phyloP scores from a whole-genome alignment of 139 green algal species.

The Zygnema circumcarinatum region DNA sequence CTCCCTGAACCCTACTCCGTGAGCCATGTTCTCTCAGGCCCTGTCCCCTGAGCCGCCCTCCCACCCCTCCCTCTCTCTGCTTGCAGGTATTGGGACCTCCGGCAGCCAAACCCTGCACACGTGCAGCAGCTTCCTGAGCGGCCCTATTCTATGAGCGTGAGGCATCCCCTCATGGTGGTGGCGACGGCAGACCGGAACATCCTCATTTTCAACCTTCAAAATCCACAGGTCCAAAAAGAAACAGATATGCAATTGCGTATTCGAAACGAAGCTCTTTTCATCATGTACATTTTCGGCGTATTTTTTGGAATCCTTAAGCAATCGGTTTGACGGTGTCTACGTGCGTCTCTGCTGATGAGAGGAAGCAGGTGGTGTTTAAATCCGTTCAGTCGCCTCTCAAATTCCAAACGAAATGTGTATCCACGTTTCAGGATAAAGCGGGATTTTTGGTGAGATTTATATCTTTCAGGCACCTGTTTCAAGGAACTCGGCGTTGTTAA shows the following conservation, averaged over 20 bases:
- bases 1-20: no score
- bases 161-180: conserved; percentile 77
- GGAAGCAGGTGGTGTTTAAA: conserved; percentile 76
- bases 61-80: background rate
- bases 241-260: no score
- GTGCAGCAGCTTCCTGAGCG: conserved; percentile 84
- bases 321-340: background rate
- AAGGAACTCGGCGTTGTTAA: no score
- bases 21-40: no score
- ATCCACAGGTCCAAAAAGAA: conserved; percentile 68
- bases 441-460: conserved; percentile 83
- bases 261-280: background rate
- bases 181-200: conserved; percentile 81
- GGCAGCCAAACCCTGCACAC: conserved; percentile 71
- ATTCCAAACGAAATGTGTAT: conserved; percentile 92
- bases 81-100: conserved; percentile 75
- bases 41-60: no score
- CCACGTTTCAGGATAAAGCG: conserved; percentile 85
- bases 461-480: no score
- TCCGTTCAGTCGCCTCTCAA: conserved; percentile 89
- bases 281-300: background rate
- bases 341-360: background rate
- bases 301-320: background rate
- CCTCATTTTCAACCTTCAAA: conserved; percentile 74
- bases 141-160: conserved; percentile 85